These are phyloP conservation scores for Lichtheimia ramosa DNA, from an alignment of 371 early-diverging fungal genomes.

Conservation along the genomic window DNA sequence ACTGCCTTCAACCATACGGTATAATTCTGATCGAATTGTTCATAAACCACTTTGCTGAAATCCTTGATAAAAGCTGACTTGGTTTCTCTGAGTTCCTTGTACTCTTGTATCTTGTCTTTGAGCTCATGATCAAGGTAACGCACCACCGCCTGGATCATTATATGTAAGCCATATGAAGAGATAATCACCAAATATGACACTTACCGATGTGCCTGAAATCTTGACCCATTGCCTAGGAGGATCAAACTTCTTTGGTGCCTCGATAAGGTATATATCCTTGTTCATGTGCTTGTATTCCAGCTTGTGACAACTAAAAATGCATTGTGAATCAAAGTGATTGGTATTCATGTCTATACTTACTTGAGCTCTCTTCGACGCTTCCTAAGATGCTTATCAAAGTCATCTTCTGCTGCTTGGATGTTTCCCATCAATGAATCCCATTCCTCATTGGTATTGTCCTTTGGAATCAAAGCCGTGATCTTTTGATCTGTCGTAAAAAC, in stretches of 20 bases:
- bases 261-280: slow-evolving; percentile 95
- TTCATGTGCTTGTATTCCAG: slow-evolving; percentile 87
- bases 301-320: slow-evolving; percentile 36
- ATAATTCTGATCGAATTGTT: slow-evolving; percentile 79
- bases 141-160: slow-evolving; percentile 47
- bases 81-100: slow-evolving; percentile 86
- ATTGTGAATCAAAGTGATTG: not conserved
- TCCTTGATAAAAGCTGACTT: slow-evolving; percentile 66
- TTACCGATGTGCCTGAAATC: slow-evolving; percentile 77
- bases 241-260: slow-evolving; percentile 76
- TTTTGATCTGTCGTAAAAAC: slow-evolving; percentile 31
- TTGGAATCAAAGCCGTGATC: slow-evolving; percentile 64
- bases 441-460: slow-evolving; percentile 71
- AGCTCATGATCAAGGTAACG: slow-evolving; percentile 88
- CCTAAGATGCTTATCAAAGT: slow-evolving; percentile 68
- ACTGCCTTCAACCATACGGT: slow-evolving; percentile 72
- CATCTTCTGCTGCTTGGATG: slow-evolving; percentile 57
- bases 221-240: slow-evolving; percentile 83
- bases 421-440: slow-evolving; percentile 68
- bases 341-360: slow-evolving; percentile 25
- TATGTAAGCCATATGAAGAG: slow-evolving; percentile 5
- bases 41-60: slow-evolving; percentile 72
- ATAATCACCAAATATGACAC: not conserved
- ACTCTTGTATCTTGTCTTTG: slow-evolving; percentile 64
- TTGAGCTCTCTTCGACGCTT: slow-evolving; percentile 61